These are phyloP conservation scores for Naganishia kalamii DNA, from an alignment of 768 basidiomycete species.

Conservation along the genomic window DNA sequence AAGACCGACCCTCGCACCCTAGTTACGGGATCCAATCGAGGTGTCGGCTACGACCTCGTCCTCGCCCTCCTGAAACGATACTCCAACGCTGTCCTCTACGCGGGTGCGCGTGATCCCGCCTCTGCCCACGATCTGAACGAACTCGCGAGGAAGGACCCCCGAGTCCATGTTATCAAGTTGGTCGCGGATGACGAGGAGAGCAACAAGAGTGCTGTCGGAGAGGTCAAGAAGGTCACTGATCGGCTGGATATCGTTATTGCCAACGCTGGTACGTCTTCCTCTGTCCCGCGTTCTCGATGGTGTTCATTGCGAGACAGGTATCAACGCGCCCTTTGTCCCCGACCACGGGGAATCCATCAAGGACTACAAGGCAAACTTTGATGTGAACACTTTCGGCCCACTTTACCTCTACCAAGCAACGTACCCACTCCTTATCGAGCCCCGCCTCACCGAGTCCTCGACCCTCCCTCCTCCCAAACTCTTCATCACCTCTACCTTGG, in stretches of 20 bases:
- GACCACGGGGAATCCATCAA: neutral
- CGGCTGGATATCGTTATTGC: conserved; percentile 35
- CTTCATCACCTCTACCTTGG: conserved; percentile 22
- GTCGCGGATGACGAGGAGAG: conserved; percentile 27
- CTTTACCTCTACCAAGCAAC: conserved; percentile 21
- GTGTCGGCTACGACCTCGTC: conserved; percentile 31
- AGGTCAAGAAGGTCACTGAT: conserved; percentile 26
- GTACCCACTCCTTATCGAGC: conserved; percentile 14
- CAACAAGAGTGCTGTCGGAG: conserved; percentile 27
- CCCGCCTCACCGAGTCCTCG: neutral
- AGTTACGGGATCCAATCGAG: too few relatives aligned
- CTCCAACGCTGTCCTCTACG: conserved; percentile 25
- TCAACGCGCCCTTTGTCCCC: neutral
- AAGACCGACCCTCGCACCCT: too few relatives aligned
- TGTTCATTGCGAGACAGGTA: too few relatives aligned
- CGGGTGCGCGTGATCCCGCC: conserved; percentile 25
- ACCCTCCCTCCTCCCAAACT: neutral
- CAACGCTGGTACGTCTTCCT: too few relatives aligned
- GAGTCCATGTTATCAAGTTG: conserved; percentile 24
- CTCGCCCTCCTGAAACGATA: conserved; percentile 11
- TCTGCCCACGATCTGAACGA: conserved; percentile 4
- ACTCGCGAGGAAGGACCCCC: conserved; percentile 2
- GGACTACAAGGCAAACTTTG: neutral
- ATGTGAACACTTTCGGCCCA: conserved; percentile 24
- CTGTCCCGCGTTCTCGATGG: too few relatives aligned